Evolutionary conservation across 768 basidiomycete species (phyloP).

Genomic region (Boletus rex-veris): DNA sequence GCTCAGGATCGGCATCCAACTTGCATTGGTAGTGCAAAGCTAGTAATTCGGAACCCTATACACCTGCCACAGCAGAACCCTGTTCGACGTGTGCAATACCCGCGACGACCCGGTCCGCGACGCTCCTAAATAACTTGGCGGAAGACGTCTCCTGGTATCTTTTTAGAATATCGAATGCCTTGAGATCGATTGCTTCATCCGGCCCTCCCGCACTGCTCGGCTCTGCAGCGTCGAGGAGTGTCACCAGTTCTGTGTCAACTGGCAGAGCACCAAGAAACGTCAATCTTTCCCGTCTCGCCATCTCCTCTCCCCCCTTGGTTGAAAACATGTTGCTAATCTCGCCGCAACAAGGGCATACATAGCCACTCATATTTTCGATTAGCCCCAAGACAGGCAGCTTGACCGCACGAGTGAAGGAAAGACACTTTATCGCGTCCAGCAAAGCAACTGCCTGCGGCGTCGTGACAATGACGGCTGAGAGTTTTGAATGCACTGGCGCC

Average conservation of each 20-base stretch:
- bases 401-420: constrained; percentile 91
- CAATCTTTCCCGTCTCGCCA: constrained; percentile 74
- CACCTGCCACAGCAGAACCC: not conserved
- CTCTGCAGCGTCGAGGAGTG: constrained; percentile 71
- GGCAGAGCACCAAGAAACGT: constrained; percentile 85
- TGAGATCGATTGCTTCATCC: constrained; percentile 23
- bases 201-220: constrained; percentile 16
- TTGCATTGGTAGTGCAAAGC: not conserved
- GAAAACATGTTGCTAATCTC: constrained; percentile 95
- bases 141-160: constrained; percentile 69
- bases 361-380: constrained; percentile 99
- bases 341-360: constrained; percentile 95
- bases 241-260: constrained; percentile 88
- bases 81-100: constrained; percentile 21
- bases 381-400: constrained; percentile 84
- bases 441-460: constrained; percentile 97
- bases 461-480: constrained; percentile 89
- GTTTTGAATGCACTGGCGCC: constrained; percentile 70
- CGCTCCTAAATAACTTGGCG: constrained; percentile 59
- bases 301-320: constrained; percentile 85
- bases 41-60: not conserved
- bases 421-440: constrained; percentile 92
- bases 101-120: constrained; percentile 46
- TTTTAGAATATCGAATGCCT: constrained; percentile 50
- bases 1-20: not conserved